Conservation (phyloP, 495 filamentous ascomycete species). For the Podospora australis region DNA sequence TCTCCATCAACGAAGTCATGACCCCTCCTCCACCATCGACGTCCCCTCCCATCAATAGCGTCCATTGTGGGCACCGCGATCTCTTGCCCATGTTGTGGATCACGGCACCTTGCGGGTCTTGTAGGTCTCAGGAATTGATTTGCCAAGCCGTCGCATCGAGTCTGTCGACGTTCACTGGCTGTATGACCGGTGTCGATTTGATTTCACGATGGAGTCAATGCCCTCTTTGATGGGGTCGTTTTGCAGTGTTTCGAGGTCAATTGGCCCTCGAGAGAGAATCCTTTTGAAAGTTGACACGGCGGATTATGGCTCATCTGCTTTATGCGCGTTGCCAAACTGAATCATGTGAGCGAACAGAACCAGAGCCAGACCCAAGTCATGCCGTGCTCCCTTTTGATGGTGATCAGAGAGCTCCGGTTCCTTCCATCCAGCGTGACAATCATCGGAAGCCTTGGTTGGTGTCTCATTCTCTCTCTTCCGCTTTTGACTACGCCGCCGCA, state of each 20-base stretch:
- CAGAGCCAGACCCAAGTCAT: constrained; percentile 1
- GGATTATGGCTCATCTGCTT: background rate
- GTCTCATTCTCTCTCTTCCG: background rate
- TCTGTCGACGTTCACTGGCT: constrained; percentile 1
- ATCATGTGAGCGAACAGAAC: constrained; percentile 15
- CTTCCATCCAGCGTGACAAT: constrained; percentile 1
- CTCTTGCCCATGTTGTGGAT: constrained; percentile 8
- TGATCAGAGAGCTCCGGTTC: background rate
- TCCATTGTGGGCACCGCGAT: constrained; percentile 7
- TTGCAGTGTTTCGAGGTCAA: background rate
- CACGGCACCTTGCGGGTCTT: constrained; percentile 4
- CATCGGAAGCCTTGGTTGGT: background rate
- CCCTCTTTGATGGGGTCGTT: too few species aligned
- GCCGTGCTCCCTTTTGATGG: background rate
- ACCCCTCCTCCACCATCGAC: background rate
- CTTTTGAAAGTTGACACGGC: too few species aligned
- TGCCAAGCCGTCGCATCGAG: constrained; percentile 2
- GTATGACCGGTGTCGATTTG: background rate
- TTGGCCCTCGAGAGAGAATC: background rate
- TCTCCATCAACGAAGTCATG: background rate
- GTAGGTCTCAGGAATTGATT: constrained; percentile 6
- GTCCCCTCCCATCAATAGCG: background rate
- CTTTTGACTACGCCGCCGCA: constrained; percentile 2
- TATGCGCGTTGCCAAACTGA: constrained; percentile 10
- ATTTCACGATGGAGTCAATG: background rate